A percentile compares a stretch with the other conserved stretches of the same genome.
These are phyloP conservation scores for Bryum argenteum DNA, from an alignment of 225 moss, liverwort and hornwort genomes.

Conservation along the genomic window DNA sequence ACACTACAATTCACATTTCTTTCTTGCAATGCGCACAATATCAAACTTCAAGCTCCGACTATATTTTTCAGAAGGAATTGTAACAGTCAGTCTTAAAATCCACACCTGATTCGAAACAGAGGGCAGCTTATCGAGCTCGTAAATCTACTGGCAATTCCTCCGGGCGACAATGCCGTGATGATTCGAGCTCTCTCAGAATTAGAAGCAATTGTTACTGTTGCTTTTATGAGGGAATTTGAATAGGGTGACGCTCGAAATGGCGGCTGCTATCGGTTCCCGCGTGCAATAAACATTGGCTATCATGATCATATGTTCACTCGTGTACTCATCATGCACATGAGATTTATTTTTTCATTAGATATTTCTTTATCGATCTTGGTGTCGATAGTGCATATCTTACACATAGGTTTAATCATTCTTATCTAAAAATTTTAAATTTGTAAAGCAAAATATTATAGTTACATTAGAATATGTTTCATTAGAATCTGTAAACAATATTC, in stretches of 20 bases:
- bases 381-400: too few relatives aligned
- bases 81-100: too few relatives aligned
- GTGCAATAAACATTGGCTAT: neutral
- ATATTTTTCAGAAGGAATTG: neutral
- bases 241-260: neutral
- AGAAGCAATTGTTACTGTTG: neutral
- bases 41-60: neutral
- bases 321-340: too few relatives aligned
- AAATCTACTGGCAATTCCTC: neutral
- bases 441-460: too few relatives aligned
- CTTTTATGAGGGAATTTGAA: neutral
- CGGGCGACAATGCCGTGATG: neutral
- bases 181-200: neutral
- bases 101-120: neutral
- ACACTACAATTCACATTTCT: too few relatives aligned
- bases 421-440: too few relatives aligned
- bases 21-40: neutral
- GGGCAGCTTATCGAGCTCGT: neutral
- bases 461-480: too few relatives aligned
- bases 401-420: too few relatives aligned
- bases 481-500: too few relatives aligned
- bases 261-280: slow-evolving; percentile 18
- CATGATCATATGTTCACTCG: too few relatives aligned
- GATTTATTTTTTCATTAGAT: too few relatives aligned
- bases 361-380: too few relatives aligned